Evolutionary conservation across 2,329 filamentous ascomycete species (phyloP).

Genomic region (Diaporthe australafricana): DNA sequence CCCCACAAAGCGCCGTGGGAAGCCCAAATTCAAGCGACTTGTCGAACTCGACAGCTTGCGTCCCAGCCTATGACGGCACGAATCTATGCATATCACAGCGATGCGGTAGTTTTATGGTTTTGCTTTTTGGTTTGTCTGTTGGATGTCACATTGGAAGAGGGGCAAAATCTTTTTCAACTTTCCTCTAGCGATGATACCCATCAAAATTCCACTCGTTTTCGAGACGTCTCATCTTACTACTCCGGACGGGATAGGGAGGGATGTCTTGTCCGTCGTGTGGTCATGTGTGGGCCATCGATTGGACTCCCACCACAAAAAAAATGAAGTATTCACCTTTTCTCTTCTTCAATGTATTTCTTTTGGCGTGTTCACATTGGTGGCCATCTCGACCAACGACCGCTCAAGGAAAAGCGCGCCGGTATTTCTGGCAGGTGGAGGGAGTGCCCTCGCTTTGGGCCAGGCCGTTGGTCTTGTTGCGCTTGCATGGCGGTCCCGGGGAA

Average conservation of each 20-base stretch:
- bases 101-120: conserved; percentile 9
- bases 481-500: conserved; percentile 21
- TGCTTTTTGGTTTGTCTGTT: neutral
- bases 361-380: conserved; percentile 6
- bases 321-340: neutral
- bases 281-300: neutral
- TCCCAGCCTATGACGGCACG: conserved; percentile 18
- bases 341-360: conserved; percentile 2
- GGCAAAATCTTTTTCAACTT: neutral
- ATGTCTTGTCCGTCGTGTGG: neutral
- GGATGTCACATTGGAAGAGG: neutral
- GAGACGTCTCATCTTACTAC: neutral
- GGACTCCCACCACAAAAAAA: neutral
- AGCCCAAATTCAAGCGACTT: neutral
- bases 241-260: neutral
- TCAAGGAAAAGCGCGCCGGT: neutral
- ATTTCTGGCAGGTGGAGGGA: neutral
- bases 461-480: conserved; percentile 4
- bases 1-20: neutral
- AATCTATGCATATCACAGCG: conserved; percentile 19
- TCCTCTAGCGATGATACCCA: conserved; percentile 32
- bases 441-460: neutral
- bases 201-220: neutral
- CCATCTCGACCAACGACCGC: neutral
- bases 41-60: neutral